These are phyloP conservation scores for Pseudocohnilembus persalinus DNA, from an alignment of 169 alveolate species.

Conservation along the genomic window DNA sequence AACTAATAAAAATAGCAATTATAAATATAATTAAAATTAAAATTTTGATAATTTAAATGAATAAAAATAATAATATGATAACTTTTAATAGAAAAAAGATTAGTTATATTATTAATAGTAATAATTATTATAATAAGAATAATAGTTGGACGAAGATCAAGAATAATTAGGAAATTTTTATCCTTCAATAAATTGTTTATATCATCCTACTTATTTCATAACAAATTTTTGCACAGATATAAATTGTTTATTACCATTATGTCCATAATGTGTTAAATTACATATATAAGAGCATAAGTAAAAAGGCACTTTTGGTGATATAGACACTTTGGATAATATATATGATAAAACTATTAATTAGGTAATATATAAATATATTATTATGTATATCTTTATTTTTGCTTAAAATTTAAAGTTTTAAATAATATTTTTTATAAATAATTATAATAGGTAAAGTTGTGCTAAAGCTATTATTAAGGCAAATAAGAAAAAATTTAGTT, in stretches of 20 bases:
- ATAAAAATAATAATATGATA: no score
- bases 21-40: no score
- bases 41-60: no score
- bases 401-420: neutral
- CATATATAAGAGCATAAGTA: constrained; percentile 10
- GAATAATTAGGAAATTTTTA: no score
- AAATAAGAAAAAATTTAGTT: neutral
- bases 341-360: neutral
- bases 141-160: no score
- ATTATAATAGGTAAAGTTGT: neutral
- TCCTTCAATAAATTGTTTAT: neutral
- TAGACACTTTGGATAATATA: neutral
- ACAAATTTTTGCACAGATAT: constrained; percentile 17
- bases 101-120: no score
- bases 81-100: no score
- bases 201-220: constrained; percentile 4
- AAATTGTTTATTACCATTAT: constrained; percentile 6
- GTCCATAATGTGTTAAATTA: constrained; percentile 22
- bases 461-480: neutral
- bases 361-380: neutral
- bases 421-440: no score
- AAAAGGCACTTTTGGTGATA: neutral
- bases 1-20: no score
- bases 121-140: no score
- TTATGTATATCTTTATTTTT: no score